A percentile compares a stretch with the other conserved stretches of the same genome.
Conservation (phyloP, 2,329 filamentous ascomycete species). For the Pseudocercospora fuligena region DNA sequence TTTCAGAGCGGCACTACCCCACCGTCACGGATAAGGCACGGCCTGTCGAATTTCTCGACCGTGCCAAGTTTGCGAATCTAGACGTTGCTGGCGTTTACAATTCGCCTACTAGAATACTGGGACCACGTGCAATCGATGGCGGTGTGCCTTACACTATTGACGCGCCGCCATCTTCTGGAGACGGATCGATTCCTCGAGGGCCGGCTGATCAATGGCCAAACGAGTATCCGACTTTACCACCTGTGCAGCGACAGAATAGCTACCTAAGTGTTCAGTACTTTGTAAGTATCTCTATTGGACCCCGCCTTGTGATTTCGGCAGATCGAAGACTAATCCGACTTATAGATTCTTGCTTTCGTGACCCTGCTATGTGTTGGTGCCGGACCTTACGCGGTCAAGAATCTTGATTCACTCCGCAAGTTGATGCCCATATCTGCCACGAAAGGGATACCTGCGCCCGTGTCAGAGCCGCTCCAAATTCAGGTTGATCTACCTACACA, state of each 20-base stretch:
- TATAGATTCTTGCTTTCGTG: background rate
- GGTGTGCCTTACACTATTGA: constrained; percentile 25
- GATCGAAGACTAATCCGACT: background rate
- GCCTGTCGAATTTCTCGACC: constrained; percentile 61
- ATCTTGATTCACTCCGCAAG: background rate
- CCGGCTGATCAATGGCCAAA: background rate
- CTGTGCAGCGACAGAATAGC: background rate
- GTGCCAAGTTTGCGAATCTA: constrained; percentile 52
- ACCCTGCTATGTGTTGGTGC: constrained; percentile 3
- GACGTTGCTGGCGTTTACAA: constrained; percentile 40
- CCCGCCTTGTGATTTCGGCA: background rate
- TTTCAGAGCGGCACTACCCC: constrained; percentile 86
- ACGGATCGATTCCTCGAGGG: background rate
- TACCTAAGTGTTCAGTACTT: background rate
- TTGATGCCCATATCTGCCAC: background rate
- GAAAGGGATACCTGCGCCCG: background rate
- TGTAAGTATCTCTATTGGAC: background rate
- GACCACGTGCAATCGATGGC: constrained; percentile 23
- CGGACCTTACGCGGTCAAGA: constrained; percentile 3
- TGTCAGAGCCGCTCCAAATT: background rate
- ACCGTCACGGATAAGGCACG: constrained; percentile 74
- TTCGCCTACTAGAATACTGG: constrained; percentile 23
- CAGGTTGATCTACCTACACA: background rate
- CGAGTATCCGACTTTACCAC: background rate
- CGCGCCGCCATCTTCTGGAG: constrained; percentile 18